These are phyloP conservation scores for Fragilaria crotonensis DNA, from an alignment of 108 stramenopile genomes.

Conservation along the genomic window DNA sequence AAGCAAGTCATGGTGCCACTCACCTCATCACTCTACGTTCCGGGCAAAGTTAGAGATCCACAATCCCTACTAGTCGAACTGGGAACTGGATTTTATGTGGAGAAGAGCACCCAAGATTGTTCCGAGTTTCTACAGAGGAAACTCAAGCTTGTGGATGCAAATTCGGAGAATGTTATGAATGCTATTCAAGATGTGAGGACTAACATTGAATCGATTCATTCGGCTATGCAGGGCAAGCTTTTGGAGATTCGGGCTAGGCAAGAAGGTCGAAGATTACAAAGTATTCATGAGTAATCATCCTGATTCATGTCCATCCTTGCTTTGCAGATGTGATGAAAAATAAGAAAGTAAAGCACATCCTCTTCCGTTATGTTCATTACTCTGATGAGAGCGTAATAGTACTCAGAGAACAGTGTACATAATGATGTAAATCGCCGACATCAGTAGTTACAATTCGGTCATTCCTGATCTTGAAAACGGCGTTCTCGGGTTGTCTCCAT, in stretches of 20 bases:
- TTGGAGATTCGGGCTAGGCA: conserved; percentile 81
- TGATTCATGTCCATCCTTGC: no score
- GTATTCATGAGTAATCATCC: no score
- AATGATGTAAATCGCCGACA: no score
- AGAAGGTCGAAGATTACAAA: no score
- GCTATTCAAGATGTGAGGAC: conserved; percentile 47
- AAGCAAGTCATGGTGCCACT: conserved; percentile 81
- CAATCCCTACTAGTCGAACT: conserved; percentile 72
- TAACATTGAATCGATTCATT: conserved; percentile 60
- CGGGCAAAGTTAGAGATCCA: conserved; percentile 73
- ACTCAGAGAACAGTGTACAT: no score
- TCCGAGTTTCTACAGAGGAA: conserved; percentile 65
- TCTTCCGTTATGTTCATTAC: no score
- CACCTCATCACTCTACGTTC: conserved; percentile 79
- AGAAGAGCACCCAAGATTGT: conserved; percentile 62
- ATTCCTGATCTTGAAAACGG: no score
- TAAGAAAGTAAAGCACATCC: no score
- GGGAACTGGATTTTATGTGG: conserved; percentile 82
- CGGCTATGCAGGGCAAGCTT: conserved; percentile 86
- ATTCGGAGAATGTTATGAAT: conserved; percentile 69
- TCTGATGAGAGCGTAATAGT: no score
- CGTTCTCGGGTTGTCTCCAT: no score
- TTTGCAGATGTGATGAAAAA: no score
- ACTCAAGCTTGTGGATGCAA: conserved; percentile 66
- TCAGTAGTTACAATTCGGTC: no score